Base-by-base conservation (phyloP, 1,284 basidiomycete species). In the Cutaneotrichosporon mucoides region DNA sequence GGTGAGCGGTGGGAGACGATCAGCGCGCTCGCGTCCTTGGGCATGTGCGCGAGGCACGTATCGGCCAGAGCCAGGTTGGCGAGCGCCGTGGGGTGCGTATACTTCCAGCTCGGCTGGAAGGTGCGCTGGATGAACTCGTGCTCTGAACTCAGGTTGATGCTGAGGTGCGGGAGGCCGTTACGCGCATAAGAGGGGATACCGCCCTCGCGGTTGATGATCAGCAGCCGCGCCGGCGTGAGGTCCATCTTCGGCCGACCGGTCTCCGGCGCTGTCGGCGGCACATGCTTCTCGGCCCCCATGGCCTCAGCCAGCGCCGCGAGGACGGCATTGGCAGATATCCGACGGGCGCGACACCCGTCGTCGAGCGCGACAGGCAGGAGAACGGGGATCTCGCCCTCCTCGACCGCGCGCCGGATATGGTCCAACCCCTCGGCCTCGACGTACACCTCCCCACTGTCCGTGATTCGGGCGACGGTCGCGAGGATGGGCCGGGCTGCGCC, bases 1-100 rank as follows among this genome's bases (percentile, higher is more conserved):
- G 94, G 92, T 1, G 93, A 96, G 40, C 94, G 90, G 79, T 99
- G 96, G 11, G 92, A 96, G 53, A 98, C 96, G 83, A 99, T 89
- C 64, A 99, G 83, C 11, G 93, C 95, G 15, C 92, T 95, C 3
- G 94, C 92, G 1, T 89, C 86, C 10, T 88, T 85, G 0, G 96
- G 96, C 90, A 99, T 96, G 79, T 92, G 90, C 1, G 84, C 81
- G 41, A 99, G 84, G 75, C 96, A 99, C 59, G 86, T 88, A 42
- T 86, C 85, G 11, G 94, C 89, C 50, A 98, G 84, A n/a, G 86
- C 79, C 10, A 99, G 82, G 77, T 98, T 98, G 35, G 86, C 82
- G 15, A 99, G 83, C 3, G 95, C 86, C 0, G 92, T 88, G 0
- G 93, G 93, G 73, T 95, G 88, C 1, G 88, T 84, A 35, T 84